phyloP scores from a whole-genome alignment of 1,284 basidiomycete genomes.

The Malassezia obtusa region DNA sequence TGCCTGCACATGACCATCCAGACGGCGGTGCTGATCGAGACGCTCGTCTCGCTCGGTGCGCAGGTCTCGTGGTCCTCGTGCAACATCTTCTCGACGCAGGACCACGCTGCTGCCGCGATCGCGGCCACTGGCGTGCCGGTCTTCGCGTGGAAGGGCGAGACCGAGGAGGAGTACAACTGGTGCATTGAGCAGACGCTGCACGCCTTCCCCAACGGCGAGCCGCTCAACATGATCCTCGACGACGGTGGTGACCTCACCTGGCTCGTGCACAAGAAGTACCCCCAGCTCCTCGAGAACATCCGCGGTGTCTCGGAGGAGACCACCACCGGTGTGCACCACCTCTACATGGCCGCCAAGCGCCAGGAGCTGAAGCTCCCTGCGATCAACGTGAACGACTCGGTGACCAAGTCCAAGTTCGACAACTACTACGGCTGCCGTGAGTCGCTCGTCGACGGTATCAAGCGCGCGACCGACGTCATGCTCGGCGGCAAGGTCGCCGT shows the following conservation, averaged over 20 bases:
- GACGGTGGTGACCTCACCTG: slow-evolving; percentile 95
- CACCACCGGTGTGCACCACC: slow-evolving; percentile 97
- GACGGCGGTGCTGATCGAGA: slow-evolving; percentile 54
- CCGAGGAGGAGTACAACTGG: slow-evolving; percentile 97
- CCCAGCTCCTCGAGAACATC: slow-evolving; percentile 46
- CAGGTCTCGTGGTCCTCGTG: slow-evolving; percentile 99
- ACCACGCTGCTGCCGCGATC: slow-evolving; percentile 95
- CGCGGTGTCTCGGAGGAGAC: slow-evolving; percentile 97
- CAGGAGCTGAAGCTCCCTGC: slow-evolving; percentile 94
- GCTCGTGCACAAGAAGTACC: slow-evolving; percentile 78
- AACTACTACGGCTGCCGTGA: slow-evolving; percentile 68
- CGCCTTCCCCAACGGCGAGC: slow-evolving; percentile 66
- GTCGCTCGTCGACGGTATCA: slow-evolving; percentile 99
- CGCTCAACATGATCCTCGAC: slow-evolving; percentile 98
- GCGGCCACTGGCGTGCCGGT: slow-evolving; percentile 96
- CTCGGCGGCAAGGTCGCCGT: slow-evolving; percentile 98
- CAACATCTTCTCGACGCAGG: slow-evolving; percentile 98
- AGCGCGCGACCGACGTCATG: slow-evolving; percentile 99
- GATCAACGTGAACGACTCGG: slow-evolving; percentile 92
- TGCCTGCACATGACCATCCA: slow-evolving; percentile 70
- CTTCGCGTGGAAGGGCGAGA: slow-evolving; percentile 99
- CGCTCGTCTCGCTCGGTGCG: slow-evolving; percentile 78
- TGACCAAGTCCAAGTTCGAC: slow-evolving; percentile 98
- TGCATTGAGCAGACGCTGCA: slow-evolving; percentile 82
- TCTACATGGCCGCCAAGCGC: slow-evolving; percentile 93